phyloP scores from a whole-genome alignment of 2,329 filamentous ascomycete genomes.

The Grosmannia serpens region DNA sequence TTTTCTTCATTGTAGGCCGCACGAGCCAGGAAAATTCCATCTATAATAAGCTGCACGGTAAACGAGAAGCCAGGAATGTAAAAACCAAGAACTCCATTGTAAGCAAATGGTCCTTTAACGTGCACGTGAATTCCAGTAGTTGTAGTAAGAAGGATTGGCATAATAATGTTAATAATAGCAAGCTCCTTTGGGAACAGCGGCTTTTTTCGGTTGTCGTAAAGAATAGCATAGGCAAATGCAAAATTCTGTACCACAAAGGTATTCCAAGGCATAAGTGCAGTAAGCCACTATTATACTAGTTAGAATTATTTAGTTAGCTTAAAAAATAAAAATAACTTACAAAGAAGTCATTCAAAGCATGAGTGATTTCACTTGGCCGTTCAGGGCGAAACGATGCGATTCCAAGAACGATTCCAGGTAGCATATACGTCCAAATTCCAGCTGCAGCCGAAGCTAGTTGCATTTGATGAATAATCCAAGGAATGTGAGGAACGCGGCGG shows the following conservation, averaged over 20 bases:
- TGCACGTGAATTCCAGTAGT: slow-evolving; percentile 3
- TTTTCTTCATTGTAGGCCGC: not conserved
- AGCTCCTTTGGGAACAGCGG: slow-evolving; percentile 6
- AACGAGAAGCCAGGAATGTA: slow-evolving; percentile 3
- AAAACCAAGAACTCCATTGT: slow-evolving; percentile 3
- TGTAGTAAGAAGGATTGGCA: slow-evolving; percentile 5
- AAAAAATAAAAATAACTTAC: not conserved
- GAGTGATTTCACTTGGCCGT: not conserved
- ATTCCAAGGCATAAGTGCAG: slow-evolving; percentile 4
- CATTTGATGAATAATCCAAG: slow-evolving; percentile 5
- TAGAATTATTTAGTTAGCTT: not conserved
- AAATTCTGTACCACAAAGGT: slow-evolving; percentile 7
- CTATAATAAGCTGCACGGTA: slow-evolving; percentile 2
- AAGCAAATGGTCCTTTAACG: slow-evolving; percentile 2
- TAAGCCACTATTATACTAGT: slow-evolving; percentile 1
- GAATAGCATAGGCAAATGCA: slow-evolving; percentile 5
- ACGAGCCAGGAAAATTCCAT: not conserved
- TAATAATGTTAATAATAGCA: slow-evolving; percentile 2
- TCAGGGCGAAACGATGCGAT: slow-evolving; percentile 4
- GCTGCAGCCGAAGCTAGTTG: slow-evolving; percentile 3
- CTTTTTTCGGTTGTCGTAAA: slow-evolving; percentile 3
- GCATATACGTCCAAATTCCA: slow-evolving; percentile 5
- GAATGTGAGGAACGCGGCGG: slow-evolving; percentile 3
- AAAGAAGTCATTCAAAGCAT: slow-evolving; percentile 4
- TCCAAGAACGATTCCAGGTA: slow-evolving; percentile 4